Evolutionary conservation across 75 land plant genomes (phyloP), one percentile per base, ranked within the genome.

Genomic region (Isoetes taiwanensis): DNA sequence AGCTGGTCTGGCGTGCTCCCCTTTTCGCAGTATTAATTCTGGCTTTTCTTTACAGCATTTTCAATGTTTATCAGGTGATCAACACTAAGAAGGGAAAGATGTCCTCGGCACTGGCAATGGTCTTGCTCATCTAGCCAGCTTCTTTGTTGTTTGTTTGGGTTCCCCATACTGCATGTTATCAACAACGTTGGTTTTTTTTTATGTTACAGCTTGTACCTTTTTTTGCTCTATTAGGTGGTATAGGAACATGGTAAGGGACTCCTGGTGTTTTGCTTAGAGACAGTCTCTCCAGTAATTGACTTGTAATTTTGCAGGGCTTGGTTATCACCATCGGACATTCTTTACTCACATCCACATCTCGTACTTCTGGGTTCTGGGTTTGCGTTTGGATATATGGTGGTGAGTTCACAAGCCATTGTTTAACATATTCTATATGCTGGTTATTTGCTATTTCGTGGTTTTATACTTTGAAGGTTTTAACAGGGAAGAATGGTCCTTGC

Each of bases 331-430:
- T 66, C 84, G 41, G 96, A 94, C 60, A 56, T 94, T 8, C 70
- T 84, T 33, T 38, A 64, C 10, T 77, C 57, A 34, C 79, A 94
- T 31, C 96, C 96, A 23, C 99, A 94, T 78, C 32, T 94, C 31
- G 57, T 88, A 32, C 59, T 88, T 27, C 34, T 76, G 58, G 99
- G 99, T 54, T 72, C 84, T 55, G 99, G 99, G 1, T 86, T 94
- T 76, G 99, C 96, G 28, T 94, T 94, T 70, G 99, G 96, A 25
- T 89, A 67, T 59, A 64, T 94, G 20, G 99, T 94, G 86, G 99
- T 94, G 76, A 69, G 84, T n/a, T n/a, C n/a, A n/a, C n/a, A n/a
- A n/a, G n/a, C n/a, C n/a, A n/a, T n/a, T n/a, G n/a, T n/a, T n/a
- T n/a, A n/a, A n/a, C n/a, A n/a, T n/a, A n/a, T n/a, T n/a, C n/a